Base-by-base conservation (phyloP, 495 filamentous ascomycete genomes). In the Podospora comata region DNA sequence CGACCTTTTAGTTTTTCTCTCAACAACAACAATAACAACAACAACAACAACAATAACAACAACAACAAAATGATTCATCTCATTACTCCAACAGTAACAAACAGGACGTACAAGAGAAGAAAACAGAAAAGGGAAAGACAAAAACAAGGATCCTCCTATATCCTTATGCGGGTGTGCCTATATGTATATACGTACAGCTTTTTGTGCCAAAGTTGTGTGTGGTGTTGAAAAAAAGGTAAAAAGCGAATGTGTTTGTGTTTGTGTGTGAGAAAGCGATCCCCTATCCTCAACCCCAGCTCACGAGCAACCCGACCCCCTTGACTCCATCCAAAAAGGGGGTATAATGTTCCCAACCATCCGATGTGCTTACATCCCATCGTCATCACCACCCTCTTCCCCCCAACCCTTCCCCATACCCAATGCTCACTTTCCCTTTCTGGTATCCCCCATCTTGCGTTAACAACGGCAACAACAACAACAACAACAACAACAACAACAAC, bases 101-200 rank as follows among this genome's bases (percentile, higher is more conserved):
- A 65, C 54, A 20, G 13, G 18, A 57, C 19, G 68, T 20, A 34
- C 65, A 67, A 62, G 66, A 59, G 56, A 69, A 73, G 65, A 72
- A 73, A 67, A 71, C 19, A 65, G 70, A 65, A 61, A 54, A 65
- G 65, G 59, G 56, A 54, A 65, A 68, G 65, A 48, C 23, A 62
- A 48, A 72, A 61, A 55, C 68, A 67, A 60, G 61, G 64, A 58
- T 26, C 62, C 59, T 44, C 23, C 59, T 34, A 62, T 26, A 48
- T 62, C 19, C 23, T 58, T 58, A 58, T 58, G 23, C 23, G 56
- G 56, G 56, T 20, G n/a, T 58, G 20, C 11, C 20, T 58, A 58
- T 58, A 58, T 58, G 20, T 20, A 58, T 58, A 58, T 58, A 58
- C 39, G 39, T 48, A 48, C 39, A 18, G 39, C 39, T 48, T 48